A percentile compares a stretch with the other conserved stretches of the same genome.
Evolutionary conservation across 2,329 filamentous ascomycete genomes (phyloP).

Genomic region (Blastomyces gilchristii): DNA sequence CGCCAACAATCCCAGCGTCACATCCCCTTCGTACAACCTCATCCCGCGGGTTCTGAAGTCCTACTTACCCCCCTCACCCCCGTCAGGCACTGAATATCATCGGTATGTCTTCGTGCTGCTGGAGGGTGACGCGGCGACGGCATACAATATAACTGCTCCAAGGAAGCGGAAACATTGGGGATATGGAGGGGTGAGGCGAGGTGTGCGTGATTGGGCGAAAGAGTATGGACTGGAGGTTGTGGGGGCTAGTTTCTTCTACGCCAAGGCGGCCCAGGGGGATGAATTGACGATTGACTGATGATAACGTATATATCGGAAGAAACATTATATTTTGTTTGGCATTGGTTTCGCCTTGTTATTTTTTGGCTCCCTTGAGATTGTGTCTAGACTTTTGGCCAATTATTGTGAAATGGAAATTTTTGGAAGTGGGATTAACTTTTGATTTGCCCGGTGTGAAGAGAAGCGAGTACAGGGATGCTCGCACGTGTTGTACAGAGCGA

Average conservation of each 20-base stretch:
- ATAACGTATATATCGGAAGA: neutral
- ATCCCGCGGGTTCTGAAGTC: conserved; percentile 14
- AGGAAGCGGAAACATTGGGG: conserved; percentile 47
- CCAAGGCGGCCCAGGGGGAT: conserved; percentile 12
- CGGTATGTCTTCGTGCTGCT: conserved; percentile 48
- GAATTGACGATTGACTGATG: neutral
- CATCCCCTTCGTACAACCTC: neutral
- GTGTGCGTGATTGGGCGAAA: conserved; percentile 23
- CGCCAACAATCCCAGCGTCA: conserved; percentile 6
- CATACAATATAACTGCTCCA: conserved; percentile 33
- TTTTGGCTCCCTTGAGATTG: neutral
- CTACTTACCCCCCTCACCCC: conserved; percentile 47
- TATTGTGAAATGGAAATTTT: neutral
- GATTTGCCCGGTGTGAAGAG: neutral
- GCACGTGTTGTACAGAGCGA: neutral
- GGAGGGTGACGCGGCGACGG: conserved; percentile 30
- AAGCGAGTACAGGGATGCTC: neutral
- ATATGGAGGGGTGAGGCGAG: conserved; percentile 39
- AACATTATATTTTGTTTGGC: neutral
- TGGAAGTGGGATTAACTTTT: neutral
- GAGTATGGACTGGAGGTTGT: conserved; percentile 23
- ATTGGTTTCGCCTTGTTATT: neutral
- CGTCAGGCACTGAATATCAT: conserved; percentile 47
- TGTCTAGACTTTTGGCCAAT: neutral
- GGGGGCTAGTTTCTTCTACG: conserved; percentile 24